A percentile compares a stretch with the other conserved stretches of the same genome.
These are phyloP conservation scores for Singerocomus inundabilis DNA, from an alignment of 1,284 basidiomycete species.

Conservation along the genomic window DNA sequence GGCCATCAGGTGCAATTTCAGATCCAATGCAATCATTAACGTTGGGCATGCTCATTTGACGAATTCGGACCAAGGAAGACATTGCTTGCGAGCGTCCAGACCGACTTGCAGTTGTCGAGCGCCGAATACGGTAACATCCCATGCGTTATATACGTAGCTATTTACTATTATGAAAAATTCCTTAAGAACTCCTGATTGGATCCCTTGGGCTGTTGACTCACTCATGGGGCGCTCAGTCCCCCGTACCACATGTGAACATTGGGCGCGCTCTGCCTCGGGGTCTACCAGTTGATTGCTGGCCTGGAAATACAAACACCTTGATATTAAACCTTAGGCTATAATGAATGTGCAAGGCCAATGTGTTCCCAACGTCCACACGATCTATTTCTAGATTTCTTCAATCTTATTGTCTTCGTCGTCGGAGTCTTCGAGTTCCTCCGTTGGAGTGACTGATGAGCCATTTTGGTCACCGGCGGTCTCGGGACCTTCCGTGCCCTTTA, in stretches of 20 bases:
- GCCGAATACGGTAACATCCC: constrained; percentile 18
- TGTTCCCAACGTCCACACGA: too few relatives aligned
- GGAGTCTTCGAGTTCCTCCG: constrained; percentile 33
- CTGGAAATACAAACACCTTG: not conserved
- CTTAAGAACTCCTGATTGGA: constrained; percentile 23
- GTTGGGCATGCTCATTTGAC: constrained; percentile 1
- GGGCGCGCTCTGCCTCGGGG: constrained; percentile 2
- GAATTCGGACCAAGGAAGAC: constrained; percentile 2
- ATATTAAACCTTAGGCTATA: constrained; percentile 2
- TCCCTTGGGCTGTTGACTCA: constrained; percentile 22
- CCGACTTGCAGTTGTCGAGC: constrained; percentile 5
- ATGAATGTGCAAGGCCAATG: constrained; percentile 5
- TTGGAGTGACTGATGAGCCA: constrained; percentile 17
- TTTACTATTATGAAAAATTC: constrained; percentile 20
- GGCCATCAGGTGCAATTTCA: constrained; percentile 5
- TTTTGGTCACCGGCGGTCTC: constrained; percentile 41
- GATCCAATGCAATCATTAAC: constrained; percentile 4
- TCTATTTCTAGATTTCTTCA: constrained; percentile 47
- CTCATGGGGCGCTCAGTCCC: constrained; percentile 15
- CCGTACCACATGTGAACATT: not conserved
- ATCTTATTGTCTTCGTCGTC: constrained; percentile 56
- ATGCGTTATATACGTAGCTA: constrained; percentile 22
- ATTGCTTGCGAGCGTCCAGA: not conserved
- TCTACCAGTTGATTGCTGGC: constrained; percentile 1
- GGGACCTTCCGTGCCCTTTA: constrained; percentile 69